These are phyloP conservation scores for Colletotrichum musicola DNA, from an alignment of 2,329 filamentous ascomycete genomes.

Conservation along the genomic window DNA sequence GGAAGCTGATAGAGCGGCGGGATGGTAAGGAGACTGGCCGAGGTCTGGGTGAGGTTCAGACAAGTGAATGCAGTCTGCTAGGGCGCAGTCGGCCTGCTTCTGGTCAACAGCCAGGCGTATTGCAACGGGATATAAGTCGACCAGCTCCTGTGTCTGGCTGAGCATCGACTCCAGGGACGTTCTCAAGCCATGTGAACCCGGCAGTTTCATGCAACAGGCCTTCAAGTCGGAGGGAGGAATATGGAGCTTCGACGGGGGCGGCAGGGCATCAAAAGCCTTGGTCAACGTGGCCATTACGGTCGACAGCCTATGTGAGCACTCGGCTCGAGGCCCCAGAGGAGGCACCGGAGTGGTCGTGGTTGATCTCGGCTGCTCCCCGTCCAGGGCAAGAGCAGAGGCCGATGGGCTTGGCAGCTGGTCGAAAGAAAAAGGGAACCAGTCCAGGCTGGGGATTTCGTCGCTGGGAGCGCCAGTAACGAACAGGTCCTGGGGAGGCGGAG, in stretches of 20 bases:
- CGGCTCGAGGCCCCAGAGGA: background rate
- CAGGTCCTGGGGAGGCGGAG: conserved; percentile 43
- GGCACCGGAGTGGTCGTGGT: background rate
- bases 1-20: conserved; percentile 9
- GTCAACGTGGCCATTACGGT: conserved; percentile 12
- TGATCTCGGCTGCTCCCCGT: too few species aligned
- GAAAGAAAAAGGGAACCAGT: conserved; percentile 27
- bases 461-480: background rate
- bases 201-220: conserved; percentile 42
- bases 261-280: conserved; percentile 12
- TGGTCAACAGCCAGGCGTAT: conserved; percentile 41
- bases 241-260: conserved; percentile 23
- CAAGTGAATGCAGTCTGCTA: conserved; percentile 51
- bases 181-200: conserved; percentile 44
- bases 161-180: conserved; percentile 51
- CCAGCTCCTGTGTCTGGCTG: conserved; percentile 49
- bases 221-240: conserved; percentile 44
- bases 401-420: conserved; percentile 1
- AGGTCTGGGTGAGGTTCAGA: conserved; percentile 6
- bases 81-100: conserved; percentile 43
- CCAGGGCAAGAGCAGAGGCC: too few species aligned
- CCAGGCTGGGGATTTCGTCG: background rate
- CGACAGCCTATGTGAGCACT: conserved; percentile 19
- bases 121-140: conserved; percentile 50
- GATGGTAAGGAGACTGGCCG: conserved; percentile 36